A percentile compares a stretch with the other conserved stretches of the same genome.
Conservation (phyloP, 164 flowering plant species). For the Brasenia schreberi region DNA sequence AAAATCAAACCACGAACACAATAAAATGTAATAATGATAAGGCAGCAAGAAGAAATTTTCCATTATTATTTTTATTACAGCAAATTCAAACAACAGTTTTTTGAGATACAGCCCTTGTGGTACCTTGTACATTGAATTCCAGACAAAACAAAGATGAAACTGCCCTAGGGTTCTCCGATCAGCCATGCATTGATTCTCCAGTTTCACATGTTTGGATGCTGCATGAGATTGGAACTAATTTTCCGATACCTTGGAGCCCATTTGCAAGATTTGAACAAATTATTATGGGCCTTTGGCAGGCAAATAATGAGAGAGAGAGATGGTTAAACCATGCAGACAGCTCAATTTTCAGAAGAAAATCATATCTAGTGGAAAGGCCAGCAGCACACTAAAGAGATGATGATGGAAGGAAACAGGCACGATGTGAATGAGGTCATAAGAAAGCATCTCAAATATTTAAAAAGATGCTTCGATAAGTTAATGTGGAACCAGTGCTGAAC, state of each 20-base stretch:
- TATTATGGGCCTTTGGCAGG: conserved; percentile 1
- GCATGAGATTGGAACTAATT: neutral
- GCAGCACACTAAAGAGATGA: neutral
- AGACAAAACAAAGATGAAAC: conserved; percentile 7
- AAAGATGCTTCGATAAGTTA: no score
- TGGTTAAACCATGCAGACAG: neutral
- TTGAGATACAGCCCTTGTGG: neutral
- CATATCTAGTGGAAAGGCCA: neutral
- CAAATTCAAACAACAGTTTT: conserved; percentile 5
- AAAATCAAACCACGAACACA: no score
- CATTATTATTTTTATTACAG: conserved; percentile 3
- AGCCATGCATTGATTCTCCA: conserved; percentile 4
- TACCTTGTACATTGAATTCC: conserved; percentile 10
- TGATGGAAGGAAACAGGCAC: neutral
- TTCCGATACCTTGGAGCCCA: conserved; percentile 1
- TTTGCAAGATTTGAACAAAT: neutral
- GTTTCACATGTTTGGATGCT: neutral
- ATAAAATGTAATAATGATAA: no score
- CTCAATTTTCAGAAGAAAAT: neutral
- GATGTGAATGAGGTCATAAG: neutral
- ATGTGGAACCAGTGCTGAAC: no score
- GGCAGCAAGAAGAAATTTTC: neutral
- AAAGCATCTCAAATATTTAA: no score
- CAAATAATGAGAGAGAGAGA: neutral
- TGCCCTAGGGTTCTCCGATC: conserved; percentile 1